Evolutionary conservation across 306 rosid genomes (phyloP), one percentile per base, ranked within the genome.

Genomic region (Fragaria vesca): DNA sequence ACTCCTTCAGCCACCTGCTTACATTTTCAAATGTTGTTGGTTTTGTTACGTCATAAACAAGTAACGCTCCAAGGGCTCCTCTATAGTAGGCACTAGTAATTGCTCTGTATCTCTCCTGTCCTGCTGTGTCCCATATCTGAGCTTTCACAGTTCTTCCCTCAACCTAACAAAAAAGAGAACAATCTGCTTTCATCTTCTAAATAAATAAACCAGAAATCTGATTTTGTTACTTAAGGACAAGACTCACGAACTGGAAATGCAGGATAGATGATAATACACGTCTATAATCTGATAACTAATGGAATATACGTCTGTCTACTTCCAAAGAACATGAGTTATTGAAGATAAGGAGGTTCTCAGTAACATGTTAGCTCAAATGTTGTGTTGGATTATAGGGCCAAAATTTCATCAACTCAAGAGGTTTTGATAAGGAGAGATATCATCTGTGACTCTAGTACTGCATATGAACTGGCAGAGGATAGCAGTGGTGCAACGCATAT

Each of bases 61-160:
- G 88, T 81, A 94, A 90, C 54, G 97, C 98, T 69, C 97, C 98
- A 1, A 94, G 95, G 30, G 98, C 98, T 21, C 98, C 98, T 2
- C 97, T 80, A 48, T 94, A 94, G 89, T 94, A 94, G 38, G 98
- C 98, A 74, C 97, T 90, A 0, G 97, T 94, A 36, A 94, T 94
- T 11, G 98, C 98, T 61, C 97, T 87, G 83, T 94, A 92, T 9
- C 98, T 89, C 84, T 94, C 98, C 89, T 94, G 98, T 57, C 97
- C 98, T 0, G 98, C 98, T 0, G 97, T 94, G 61, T 94, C 98
- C 98, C 98, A 94, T 87, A 94, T 94, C 76, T 94, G 98, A 79
- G 98, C 88, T 76, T 94, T 94, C 69, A 94, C 90, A 3, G 88
- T 94, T 85, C 92, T 88, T 81, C 97, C 97, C 82, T 94, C 98